Evolutionary conservation across 108 stramenopile species (phyloP).

Genomic region (Cyclotella atomus): DNA sequence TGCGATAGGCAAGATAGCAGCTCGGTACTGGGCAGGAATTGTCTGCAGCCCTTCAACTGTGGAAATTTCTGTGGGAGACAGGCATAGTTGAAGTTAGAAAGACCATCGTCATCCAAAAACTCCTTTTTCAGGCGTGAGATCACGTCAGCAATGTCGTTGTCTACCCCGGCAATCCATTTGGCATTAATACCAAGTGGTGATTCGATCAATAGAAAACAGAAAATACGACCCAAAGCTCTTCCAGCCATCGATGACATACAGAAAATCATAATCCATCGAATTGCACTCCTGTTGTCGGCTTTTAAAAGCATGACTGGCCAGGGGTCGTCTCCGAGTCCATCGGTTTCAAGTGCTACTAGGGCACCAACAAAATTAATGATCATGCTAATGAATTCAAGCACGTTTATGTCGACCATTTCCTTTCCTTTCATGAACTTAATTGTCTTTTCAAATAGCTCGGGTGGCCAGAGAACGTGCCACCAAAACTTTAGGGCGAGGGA

Average conservation of each 20-base stretch:
- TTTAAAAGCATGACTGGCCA: neutral
- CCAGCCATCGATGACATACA: constrained; percentile 22
- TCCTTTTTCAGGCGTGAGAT: constrained; percentile 26
- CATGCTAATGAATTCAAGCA: constrained; percentile 17
- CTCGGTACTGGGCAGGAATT: constrained; percentile 1
- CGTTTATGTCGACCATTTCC: constrained; percentile 8
- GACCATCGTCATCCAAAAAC: neutral
- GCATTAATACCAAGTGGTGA: constrained; percentile 21
- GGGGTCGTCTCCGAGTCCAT: too few relatives aligned
- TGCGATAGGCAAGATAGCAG: neutral
- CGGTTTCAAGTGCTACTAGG: neutral
- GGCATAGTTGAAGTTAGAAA: constrained; percentile 3
- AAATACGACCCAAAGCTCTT: constrained; percentile 8
- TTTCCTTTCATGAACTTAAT: neutral
- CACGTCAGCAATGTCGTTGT: constrained; percentile 30
- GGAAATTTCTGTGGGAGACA: neutral
- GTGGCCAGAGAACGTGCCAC: constrained; percentile 18
- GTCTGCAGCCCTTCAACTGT: neutral
- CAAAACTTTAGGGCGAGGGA: neutral
- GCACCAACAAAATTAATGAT: constrained; percentile 28
- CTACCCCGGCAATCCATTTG: constrained; percentile 3
- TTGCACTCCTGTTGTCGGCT: constrained; percentile 7
- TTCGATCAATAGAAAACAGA: constrained; percentile 15
- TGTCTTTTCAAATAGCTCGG: neutral
- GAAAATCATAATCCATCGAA: neutral